Evolutionary conservation across 805 yeast genomes (phyloP).

Genomic region (Isabelozyma pseudorhagii): DNA sequence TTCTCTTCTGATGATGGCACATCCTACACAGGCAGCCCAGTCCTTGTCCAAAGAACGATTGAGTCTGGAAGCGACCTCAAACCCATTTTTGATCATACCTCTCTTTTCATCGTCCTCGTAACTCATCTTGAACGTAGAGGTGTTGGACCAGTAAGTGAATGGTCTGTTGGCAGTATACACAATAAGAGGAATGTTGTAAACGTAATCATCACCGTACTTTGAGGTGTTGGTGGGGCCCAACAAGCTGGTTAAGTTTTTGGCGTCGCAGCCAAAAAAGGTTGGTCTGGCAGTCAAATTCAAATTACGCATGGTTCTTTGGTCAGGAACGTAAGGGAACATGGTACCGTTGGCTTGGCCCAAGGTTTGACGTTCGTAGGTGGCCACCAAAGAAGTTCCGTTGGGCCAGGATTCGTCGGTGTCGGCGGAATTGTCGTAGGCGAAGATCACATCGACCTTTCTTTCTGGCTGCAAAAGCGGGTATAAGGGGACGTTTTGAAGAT

Average conservation of each 20-base stretch:
- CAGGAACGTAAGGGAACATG: conserved; percentile 81
- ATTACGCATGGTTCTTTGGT: conserved; percentile 53
- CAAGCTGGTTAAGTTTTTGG: conserved; percentile 56
- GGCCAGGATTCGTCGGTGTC: conserved; percentile 35
- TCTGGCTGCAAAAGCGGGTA: conserved; percentile 34
- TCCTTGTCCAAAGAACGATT: conserved; percentile 66
- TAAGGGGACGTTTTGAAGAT: conserved; percentile 35
- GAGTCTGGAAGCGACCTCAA: conserved; percentile 60
- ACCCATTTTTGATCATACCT: conserved; percentile 69
- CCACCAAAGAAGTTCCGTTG: conserved; percentile 31
- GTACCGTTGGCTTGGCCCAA: conserved; percentile 50
- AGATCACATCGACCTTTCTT: conserved; percentile 33
- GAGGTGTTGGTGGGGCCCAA: conserved; percentile 9
- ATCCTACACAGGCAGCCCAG: conserved; percentile 73
- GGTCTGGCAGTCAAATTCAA: conserved; percentile 65
- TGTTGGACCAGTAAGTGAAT: conserved; percentile 61
- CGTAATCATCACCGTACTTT: conserved; percentile 6
- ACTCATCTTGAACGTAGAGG: conserved; percentile 67
- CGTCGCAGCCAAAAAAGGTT: conserved; percentile 80
- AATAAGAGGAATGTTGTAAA: conserved; percentile 64
- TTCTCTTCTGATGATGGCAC: conserved; percentile 78
- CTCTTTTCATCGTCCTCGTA: conserved; percentile 57
- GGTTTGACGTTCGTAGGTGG: conserved; percentile 35
- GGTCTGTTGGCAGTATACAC: conserved; percentile 78
- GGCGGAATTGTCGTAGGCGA: conserved; percentile 37